phyloP scores from a whole-genome alignment of 2,329 filamentous ascomycete species.

The Ceratocystis colombiana region DNA sequence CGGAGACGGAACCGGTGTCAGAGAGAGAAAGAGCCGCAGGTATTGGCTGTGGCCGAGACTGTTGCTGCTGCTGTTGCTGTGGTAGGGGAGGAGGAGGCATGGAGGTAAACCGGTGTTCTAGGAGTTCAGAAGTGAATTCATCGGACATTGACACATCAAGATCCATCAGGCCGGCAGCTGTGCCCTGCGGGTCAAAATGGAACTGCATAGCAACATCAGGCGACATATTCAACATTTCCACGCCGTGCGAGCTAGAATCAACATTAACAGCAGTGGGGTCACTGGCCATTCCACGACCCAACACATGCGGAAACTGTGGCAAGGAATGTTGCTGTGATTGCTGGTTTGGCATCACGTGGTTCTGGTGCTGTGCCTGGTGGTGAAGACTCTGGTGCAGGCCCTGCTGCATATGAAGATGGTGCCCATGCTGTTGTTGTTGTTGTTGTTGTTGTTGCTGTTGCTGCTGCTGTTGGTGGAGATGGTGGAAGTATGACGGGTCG shows the following conservation, averaged over 20 bases:
- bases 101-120: background rate
- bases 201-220: background rate
- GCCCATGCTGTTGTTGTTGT: conserved; percentile 10
- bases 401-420: background rate
- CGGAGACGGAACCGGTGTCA: background rate
- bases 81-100: background rate
- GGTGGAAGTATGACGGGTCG: background rate
- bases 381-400: background rate
- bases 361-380: conserved; percentile 1
- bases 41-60: background rate
- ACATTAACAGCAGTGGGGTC: background rate
- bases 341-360: conserved; percentile 1
- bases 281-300: background rate
- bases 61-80: conserved; percentile 3
- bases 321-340: conserved; percentile 3
- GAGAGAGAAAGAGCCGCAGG: background rate
- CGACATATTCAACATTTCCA: conserved; percentile 1
- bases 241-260: background rate
- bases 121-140: background rate
- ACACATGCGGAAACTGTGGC: background rate
- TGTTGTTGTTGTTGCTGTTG: background rate
- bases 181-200: background rate
- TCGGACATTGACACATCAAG: background rate
- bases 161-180: background rate
- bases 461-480: conserved; percentile 5